Evolutionary conservation across 2,329 filamentous ascomycete species (phyloP), one percentile per base, ranked within the genome.

Genomic region (Fusarium sp.): DNA sequence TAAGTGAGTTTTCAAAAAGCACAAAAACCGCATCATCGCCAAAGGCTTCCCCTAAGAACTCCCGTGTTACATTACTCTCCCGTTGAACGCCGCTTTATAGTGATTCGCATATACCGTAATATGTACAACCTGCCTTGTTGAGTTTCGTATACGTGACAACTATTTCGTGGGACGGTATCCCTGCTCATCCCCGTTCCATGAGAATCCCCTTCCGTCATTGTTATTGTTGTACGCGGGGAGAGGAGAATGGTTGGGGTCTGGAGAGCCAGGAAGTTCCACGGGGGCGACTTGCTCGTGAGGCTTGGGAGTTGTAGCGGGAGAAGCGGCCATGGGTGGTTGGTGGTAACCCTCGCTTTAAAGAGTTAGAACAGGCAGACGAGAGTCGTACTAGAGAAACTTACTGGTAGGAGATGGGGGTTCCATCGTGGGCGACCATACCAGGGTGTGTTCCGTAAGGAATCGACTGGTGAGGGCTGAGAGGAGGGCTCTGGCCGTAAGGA

Each of bases 191-290:
- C 76, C 75, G 14, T 72, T 64, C 79, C 80, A 84, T 15, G 80
- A 83, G 42, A 81, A 59, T 54, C 69, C 71, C 65, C 71, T 54
- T 39, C 35, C 35, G 28, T 68, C 51, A 18, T 68, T 69, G 42
- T 72, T 66, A 44, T 58, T 66, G 44, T 67, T 72, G 48, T 83
- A 83, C 33, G 65, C 69, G 4, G 83, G 83, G n/a, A 82, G 73
- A 20, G 80, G 79, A 26, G 81, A 81, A 45, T 79, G 77, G 3
- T 75, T 78, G 3, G 78, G 79, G 9, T 79, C 77, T 3, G 65
- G 55, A 13, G 78, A 80, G 3, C 77, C 70, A 8, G 83, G 80
- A 5, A 85, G 73, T 67, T 85, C 84, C 2, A 79, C 80, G 1
- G 76, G 77, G 6, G 76, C 60, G 18, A 54, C 15, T 30, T 65